Conservation (phyloP, 2,329 filamentous ascomycete genomes). For the Sporothrix humicola region DNA sequence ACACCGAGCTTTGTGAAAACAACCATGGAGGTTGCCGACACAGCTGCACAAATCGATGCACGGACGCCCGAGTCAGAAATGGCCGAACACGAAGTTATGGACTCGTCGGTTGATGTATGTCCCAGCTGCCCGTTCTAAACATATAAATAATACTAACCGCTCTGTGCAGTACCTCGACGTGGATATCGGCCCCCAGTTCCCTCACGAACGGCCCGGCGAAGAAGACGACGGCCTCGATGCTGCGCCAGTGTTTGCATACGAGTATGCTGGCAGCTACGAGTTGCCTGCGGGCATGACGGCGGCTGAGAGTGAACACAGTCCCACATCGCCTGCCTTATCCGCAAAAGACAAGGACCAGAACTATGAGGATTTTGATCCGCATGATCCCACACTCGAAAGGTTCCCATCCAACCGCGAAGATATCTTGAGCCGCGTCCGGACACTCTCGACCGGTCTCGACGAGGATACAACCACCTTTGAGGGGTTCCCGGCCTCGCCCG, state of each 20-base stretch:
- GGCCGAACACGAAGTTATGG: constrained; percentile 46
- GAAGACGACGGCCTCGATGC: constrained; percentile 36
- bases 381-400: constrained; percentile 56
- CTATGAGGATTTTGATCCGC: constrained; percentile 50
- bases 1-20: constrained; percentile 42
- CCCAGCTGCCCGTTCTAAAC: neutral
- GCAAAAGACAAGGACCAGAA: constrained; percentile 38
- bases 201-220: constrained; percentile 36
- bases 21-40: constrained; percentile 47
- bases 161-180: neutral
- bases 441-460: constrained; percentile 52
- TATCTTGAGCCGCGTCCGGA: constrained; percentile 54
- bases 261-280: constrained; percentile 50
- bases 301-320: constrained; percentile 25
- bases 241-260: constrained; percentile 55
- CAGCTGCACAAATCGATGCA: constrained; percentile 44
- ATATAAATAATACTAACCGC: neutral
- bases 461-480: constrained; percentile 50
- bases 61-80: constrained; percentile 44
- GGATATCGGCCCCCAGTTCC: constrained; percentile 36
- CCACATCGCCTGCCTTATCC: neutral
- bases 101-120: constrained; percentile 39
- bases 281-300: constrained; percentile 33
- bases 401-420: constrained; percentile 55
- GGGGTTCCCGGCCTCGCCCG: constrained; percentile 47